A percentile compares a stretch with the other conserved stretches of the same genome.
Conservation (phyloP, 495 filamentous ascomycete species). For the Letharia lupina region DNA sequence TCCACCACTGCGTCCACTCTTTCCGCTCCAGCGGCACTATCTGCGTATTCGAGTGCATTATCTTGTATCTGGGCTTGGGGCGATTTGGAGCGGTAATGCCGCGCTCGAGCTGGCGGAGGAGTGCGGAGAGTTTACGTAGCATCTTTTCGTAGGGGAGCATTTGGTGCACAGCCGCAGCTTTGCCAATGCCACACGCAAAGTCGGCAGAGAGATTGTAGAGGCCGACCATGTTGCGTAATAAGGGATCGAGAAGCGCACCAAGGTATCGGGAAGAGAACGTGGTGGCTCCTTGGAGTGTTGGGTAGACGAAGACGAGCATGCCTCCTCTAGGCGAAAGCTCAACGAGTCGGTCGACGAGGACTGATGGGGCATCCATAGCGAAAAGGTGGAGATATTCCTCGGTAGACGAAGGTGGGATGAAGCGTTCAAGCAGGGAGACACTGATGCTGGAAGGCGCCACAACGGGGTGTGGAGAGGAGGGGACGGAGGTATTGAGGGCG, state of each 20-base stretch:
- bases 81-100: constrained; percentile 24
- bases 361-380: constrained; percentile 44
- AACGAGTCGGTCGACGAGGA: constrained; percentile 57
- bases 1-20: constrained; percentile 63
- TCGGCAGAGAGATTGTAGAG: constrained; percentile 55
- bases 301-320: constrained; percentile 60
- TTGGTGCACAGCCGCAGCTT: constrained; percentile 47
- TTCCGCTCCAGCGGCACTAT: constrained; percentile 47
- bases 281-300: constrained; percentile 52
- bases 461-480: constrained; percentile 49
- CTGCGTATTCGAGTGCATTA: constrained; percentile 47
- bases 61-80: constrained; percentile 36
- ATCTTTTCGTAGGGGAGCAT: constrained; percentile 54
- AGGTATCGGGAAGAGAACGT: constrained; percentile 60
- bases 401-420: constrained; percentile 55
- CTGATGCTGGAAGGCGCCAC: constrained; percentile 57
- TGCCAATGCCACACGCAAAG: constrained; percentile 48
- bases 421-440: constrained; percentile 60
- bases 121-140: constrained; percentile 39
- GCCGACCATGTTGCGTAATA: constrained; percentile 57
- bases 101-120: constrained; percentile 39
- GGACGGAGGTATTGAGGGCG: constrained; percentile 33
- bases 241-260: constrained; percentile 57
- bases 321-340: constrained; percentile 56
- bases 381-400: constrained; percentile 58